Conservation (phyloP, 225 moss, liverwort and hornwort genomes). For the Sphagnum contortum region DNA sequence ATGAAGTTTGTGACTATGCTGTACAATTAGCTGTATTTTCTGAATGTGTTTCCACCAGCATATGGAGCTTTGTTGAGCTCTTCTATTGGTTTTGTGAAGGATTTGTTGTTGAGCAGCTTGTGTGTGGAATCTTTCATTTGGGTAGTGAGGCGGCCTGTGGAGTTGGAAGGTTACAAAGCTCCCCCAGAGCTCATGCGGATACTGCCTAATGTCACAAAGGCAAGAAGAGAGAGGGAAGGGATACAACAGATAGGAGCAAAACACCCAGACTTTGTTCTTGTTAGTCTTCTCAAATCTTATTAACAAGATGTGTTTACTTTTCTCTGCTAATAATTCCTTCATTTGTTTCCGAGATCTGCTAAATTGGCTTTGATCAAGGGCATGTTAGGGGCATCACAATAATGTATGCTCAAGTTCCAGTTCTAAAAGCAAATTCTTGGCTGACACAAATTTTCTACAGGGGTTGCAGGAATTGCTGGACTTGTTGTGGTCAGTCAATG, state of each 20-base stretch:
- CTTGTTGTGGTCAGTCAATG: conserved; percentile 56
- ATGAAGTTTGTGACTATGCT: neutral
- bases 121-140: neutral
- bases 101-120: neutral
- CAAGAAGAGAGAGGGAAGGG: conserved; percentile 45
- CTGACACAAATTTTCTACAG: conserved; percentile 20
- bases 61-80: neutral
- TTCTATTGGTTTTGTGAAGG: neutral
- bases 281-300: conserved; percentile 8
- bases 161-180: conserved; percentile 55
- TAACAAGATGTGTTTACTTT: neutral
- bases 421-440: neutral
- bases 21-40: neutral
- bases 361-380: neutral
- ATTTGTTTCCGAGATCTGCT: neutral
- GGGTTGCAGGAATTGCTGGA: conserved; percentile 81
- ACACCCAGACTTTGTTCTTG: conserved; percentile 70
- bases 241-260: conserved; percentile 77
- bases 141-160: conserved; percentile 74
- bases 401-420: neutral
- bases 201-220: conserved; percentile 44
- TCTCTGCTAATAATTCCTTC: neutral
- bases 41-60: neutral
- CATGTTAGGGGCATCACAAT: no score
- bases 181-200: conserved; percentile 73